Base-by-base conservation (phyloP, 768 basidiomycete genomes). In the Boletus reticuloceps region DNA sequence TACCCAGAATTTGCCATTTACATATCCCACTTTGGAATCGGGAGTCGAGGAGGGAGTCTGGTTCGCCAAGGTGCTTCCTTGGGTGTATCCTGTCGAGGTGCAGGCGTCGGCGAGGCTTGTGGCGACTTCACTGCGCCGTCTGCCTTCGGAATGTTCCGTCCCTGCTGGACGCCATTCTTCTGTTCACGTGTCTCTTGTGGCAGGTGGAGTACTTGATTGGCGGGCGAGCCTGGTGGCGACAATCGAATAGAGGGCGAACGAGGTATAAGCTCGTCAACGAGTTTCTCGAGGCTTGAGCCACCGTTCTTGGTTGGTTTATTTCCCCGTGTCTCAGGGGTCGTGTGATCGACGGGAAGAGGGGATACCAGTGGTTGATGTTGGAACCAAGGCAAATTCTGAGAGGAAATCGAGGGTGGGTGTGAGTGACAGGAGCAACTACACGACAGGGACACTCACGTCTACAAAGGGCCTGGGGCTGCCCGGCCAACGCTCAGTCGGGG, bases 11-110 rank as follows among this genome's bases (percentile, higher is more conserved):
- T 25, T 25, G 25, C 29, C 29, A 29, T 29, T 29, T 29, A 29
- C 29, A 29, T 29, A 8, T 29, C 29, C 69, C 69, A 70, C 54
- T 67, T 70, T 22, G 69, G 69, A 41, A 70, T 69, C 13, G 69
- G 70, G 11, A 38, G 60, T 10, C 70, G 66, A 50, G 68, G 62
- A 19, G 69, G 70, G 27, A 70, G 62, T 41, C 62, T 58, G 13
- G 54, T 67, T 25, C 64, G 61, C 66, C 70, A 70, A 6, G 54
- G 48, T 14, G 20, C 19, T 14, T 55, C 41, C 20, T 52, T 42
- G 31, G 54, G 51, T 53, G 55, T 53, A 12, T 58, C 50, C 19
- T 60, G 50, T 11, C 1, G 51, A 47, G 54, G 34, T 8, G 27
- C 49, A n/a, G 58, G 54, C 1, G 38, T 4, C 4, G 29, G 51